Base-by-base conservation (phyloP, 2,329 filamentous ascomycete genomes). In the Xylaria sp. region DNA sequence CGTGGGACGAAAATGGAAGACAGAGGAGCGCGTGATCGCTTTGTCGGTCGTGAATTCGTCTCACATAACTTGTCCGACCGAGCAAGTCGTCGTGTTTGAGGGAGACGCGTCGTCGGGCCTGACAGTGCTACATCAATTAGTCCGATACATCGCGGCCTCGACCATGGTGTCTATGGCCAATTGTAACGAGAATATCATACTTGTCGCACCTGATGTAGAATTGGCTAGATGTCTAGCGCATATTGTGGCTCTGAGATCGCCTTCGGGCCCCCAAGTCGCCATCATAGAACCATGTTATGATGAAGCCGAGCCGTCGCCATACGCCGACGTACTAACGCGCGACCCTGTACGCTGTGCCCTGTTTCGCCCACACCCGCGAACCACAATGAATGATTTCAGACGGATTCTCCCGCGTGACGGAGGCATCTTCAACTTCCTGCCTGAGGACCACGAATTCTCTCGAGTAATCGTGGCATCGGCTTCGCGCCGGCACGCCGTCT, bases 1-100 rank as follows among this genome's bases (percentile, higher is more conserved):
- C 59, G 63, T 81, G 0, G 82, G 82, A 0, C 74, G 73, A 3
- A 69, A 79, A 42, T 42, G 73, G 13, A 28, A 65, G 1, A 78
- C 74, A 0, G 75, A 74, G 0, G 68, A 73, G 42, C 63, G 68
- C 0, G 73, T 78, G 5, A 70, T 79, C 6, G 77, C 78, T 0
- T 66, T 82, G 5, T 76, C 79, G 3, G 65, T 61, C 11, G 72
- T 64, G 2, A 82, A 81, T 57, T 76, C 77, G 0, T 83, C 81
- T 0, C 80, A 78, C 59, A 66, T 81, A 26, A 68, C 71, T 17
- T 71, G 77, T 5, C 71, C 74, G 0, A 31, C 70, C 1, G 66
- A 69, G 1, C 74, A 72, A 11, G 59, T 74, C 38, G 59, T 63
- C 38, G 59, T 54, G 20, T 64, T 78, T 10, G 60, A 38, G 17